Conservation (phyloP, 805 yeast genomes). For the Candida anglica region DNA sequence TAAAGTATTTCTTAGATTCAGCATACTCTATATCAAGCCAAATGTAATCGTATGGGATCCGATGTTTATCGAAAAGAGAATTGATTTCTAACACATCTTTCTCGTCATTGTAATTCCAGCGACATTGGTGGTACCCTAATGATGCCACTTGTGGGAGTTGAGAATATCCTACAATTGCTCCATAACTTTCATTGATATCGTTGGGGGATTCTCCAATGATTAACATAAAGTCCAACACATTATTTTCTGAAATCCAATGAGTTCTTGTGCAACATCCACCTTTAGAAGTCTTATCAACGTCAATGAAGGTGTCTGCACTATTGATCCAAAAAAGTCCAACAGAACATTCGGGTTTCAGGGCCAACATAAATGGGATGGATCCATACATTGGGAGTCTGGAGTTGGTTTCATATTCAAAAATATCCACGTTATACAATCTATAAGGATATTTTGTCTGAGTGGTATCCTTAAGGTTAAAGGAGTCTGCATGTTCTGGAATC, state of each 20-base stretch:
- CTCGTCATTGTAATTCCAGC: slow-evolving; percentile 95
- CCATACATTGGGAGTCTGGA: slow-evolving; percentile 94
- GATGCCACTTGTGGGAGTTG: slow-evolving; percentile 73
- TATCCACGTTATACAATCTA: slow-evolving; percentile 87
- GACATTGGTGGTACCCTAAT: slow-evolving; percentile 90
- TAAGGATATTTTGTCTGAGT: slow-evolving; percentile 60
- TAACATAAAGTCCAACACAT: slow-evolving; percentile 71
- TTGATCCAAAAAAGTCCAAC: slow-evolving; percentile 90
- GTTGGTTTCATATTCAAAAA: slow-evolving; percentile 85
- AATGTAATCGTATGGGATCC: slow-evolving; percentile 83
- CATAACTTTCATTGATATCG: slow-evolving; percentile 57
- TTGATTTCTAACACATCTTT: slow-evolving; percentile 76
- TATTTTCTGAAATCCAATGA: slow-evolving; percentile 95
- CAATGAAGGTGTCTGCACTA: slow-evolving; percentile 88
- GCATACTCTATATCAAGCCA: slow-evolving; percentile 97
- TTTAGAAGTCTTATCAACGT: slow-evolving; percentile 44
- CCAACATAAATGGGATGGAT: slow-evolving; percentile 82
- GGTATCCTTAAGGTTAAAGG: slow-evolving; percentile 72
- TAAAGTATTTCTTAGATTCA: slow-evolving; percentile 80
- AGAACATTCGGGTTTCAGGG: slow-evolving; percentile 51
- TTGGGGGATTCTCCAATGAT: slow-evolving; percentile 58
- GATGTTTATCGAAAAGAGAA: slow-evolving; percentile 62
- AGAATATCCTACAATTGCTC: slow-evolving; percentile 68
- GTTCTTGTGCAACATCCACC: slow-evolving; percentile 49
- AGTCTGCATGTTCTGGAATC: slow-evolving; percentile 95